Base-by-base conservation (phyloP, 106 monocot genomes). In the Allium sativum region DNA sequence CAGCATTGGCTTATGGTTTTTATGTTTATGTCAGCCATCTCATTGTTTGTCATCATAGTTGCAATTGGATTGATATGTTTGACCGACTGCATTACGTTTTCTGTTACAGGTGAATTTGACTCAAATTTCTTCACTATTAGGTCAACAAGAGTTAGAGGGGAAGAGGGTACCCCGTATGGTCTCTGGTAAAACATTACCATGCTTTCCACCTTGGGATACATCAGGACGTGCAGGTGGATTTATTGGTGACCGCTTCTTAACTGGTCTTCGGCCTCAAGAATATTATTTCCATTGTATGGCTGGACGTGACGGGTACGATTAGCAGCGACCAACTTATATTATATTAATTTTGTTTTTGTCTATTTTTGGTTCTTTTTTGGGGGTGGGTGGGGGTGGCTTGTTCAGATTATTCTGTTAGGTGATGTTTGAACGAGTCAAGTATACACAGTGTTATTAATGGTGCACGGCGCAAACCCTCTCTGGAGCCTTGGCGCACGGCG, bases 251-350 rank as follows among this genome's bases (percentile, higher is more conserved):
- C 87, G 98, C 7, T 98, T 98, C 78, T 76, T 98, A 50, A 85
- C 92, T 47, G 98, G 92, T 51, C 80, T 98, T 48, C 92, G 88
- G 9, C 98, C 98, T 59, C 98, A 98, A 66, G 98, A 98, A 52
- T 98, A 92, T 67, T 98, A 82, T 56, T 98, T 98, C 45, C 98
- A 98, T 63, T 98, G 92, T 73, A 98, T 98, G 98, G 92, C 98
- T 59, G 92, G 98, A 45, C 88, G 98, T 68, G 98, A 98, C 59
- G 98, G 98, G 98, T 98, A 82, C 48, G 53, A 9, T n/a, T 54
- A 31, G 31, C 40, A 60, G 18, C 21, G 42, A n/a, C 55, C 55
- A 31, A 6, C 47, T 60, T 31, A 31, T 31, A 31, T 31, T 31
- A 5, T 31, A 31, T 31, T 31, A 31, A 31, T 31, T 31, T 31